These are phyloP conservation scores for Eucalyptus coolabah DNA, from an alignment of 345 rosid genomes.

Conservation along the genomic window DNA sequence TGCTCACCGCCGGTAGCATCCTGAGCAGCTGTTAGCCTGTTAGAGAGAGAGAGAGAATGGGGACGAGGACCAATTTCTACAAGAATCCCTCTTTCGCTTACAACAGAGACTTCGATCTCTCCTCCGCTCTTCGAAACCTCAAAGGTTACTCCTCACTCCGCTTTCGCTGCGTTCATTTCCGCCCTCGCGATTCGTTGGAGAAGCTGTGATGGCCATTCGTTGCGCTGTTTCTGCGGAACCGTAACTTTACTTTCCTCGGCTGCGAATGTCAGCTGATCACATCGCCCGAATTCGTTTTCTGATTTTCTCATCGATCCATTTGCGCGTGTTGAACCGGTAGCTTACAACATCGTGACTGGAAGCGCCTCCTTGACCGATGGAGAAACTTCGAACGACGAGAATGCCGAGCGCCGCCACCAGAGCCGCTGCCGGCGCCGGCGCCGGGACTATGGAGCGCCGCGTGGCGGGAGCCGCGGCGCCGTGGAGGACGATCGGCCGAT, in stretches of 20 bases:
- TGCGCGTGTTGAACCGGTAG: slow-evolving; percentile 4
- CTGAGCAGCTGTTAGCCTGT: neutral
- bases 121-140: slow-evolving; percentile 59
- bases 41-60: slow-evolving; percentile 20
- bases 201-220: neutral
- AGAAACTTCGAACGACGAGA: neutral
- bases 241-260: neutral
- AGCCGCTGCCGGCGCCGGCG: slow-evolving; percentile 18
- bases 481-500: slow-evolving; percentile 31
- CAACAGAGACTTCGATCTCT: slow-evolving; percentile 42
- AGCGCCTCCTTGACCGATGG: slow-evolving; percentile 21
- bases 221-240: neutral
- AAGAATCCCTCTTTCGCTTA: slow-evolving; percentile 49
- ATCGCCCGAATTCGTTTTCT: neutral
- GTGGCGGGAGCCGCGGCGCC: neutral
- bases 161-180: neutral
- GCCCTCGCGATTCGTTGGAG: neutral
- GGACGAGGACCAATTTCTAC: slow-evolving; percentile 56
- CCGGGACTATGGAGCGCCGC: slow-evolving; percentile 1
- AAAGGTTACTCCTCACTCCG: slow-evolving; percentile 9
- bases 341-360: slow-evolving; percentile 52
- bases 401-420: neutral
- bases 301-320: neutral
- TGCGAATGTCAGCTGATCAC: neutral
- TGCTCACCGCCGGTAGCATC: neutral